Base-by-base conservation (phyloP, 352 stramenopile genomes). In the Globisporangium barbulae region DNA sequence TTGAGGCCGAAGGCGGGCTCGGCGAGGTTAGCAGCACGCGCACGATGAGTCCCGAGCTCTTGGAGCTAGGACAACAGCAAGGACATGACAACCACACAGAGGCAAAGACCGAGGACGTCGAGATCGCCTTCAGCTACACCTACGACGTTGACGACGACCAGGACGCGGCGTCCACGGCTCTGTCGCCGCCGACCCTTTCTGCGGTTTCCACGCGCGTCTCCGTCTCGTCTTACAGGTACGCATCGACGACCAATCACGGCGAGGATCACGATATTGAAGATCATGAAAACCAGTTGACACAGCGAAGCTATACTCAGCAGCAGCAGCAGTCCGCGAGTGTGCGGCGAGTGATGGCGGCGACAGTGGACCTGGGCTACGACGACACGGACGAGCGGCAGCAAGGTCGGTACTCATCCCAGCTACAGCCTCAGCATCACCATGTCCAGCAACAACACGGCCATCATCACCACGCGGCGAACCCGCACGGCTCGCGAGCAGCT, bases 1-100 rank as follows among this genome's bases (percentile, higher is more conserved):
- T 81, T 31, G 37, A 71, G 8, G 44, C 45, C n/a, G 71, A 76
- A 12, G 59, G 15, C 39, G 31, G 31, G 67, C 45, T 8, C 25
- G 53, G 65, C 39, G 52, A 72, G 33, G 21, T 7, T n/a, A 15
- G 10, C 35, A 41, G 13, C 35, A 37, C 8, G 31, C 31, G 31
- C 31, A 41, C 33, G 31, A 44, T 13, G 31, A 37, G 6, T 31
- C 10, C 30, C 31, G 30, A 37, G 4, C 17, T 22, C 30, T 53
- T 39, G 22, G 5, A 17, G 35, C 35, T 15, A 41, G 35, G 8
- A 5, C 35, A 41, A 41, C 35, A 15, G 35, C 35, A 61, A 49
- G 35, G 33, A 2, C 8, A 31, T 6, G 28, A 45, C 30, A 19
- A 37, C 30, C 22, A 58, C 15, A 8, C 59, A 1, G 59, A 64